Base-by-base conservation (phyloP, 169 alveolate species). In the Eimeria falciformis region DNA sequence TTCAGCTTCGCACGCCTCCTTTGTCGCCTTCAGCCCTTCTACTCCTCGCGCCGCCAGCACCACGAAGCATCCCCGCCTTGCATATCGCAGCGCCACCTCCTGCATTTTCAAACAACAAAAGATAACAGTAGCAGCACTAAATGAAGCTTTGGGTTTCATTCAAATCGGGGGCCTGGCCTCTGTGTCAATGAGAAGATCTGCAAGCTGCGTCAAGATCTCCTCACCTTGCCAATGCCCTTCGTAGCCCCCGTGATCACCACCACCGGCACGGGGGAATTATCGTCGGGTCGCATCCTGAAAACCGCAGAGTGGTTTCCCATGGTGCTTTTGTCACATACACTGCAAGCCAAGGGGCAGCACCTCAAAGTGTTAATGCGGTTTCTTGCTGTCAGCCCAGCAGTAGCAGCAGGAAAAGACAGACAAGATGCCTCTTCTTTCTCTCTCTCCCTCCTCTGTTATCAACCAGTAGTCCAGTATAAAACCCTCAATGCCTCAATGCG, bases 191-290 rank as follows among this genome's bases (percentile, higher is more conserved):
- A 33, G 40, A 33, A 33, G 2, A 0, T 33, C 40, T 33, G 40
- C 40, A 33, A 33, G 65, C 65, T 17, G 65, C 65, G 1, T 17
- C 65, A 53, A 6, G 23, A 53, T 17, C 65, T 14, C 40, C 40
- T 33, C 45, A 69, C 82, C 82, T 69, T 69, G 14, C 82, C 82
- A 0, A 69, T 69, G 5, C 82, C 82, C 27, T 33, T 69, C 23
- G 82, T 69, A 11, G 82, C 82, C 5, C 82, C 82, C 5, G 82
- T 69, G 53, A 69, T 69, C 27, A 69, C 55, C 27, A 69, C 82
- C 37, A 69, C 82, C 0, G 53, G n/a, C 27, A 2, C 27, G 9
- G 65, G 65, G 65, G 5, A 17, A n/a, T 53, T 2, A 6, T 53
- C 9, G 12, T 69, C 82, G 43, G 55, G 18, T 29, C 82, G 46